phyloP scores from a whole-genome alignment of 805 yeast genomes.

The Kodamaea sagamina region DNA sequence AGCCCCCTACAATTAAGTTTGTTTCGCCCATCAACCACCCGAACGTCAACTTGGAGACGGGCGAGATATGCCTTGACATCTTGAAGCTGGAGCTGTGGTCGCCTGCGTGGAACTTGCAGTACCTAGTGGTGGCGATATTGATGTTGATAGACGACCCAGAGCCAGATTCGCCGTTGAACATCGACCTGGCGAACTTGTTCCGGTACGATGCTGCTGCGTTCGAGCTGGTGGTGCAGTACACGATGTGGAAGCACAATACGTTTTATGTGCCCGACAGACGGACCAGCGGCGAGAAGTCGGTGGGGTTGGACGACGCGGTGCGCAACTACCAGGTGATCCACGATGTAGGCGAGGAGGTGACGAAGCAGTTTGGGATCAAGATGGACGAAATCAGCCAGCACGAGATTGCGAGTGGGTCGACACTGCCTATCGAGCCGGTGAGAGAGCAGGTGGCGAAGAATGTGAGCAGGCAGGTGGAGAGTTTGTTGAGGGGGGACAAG shows the following conservation, averaged over 20 bases:
- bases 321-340: slow-evolving; percentile 24
- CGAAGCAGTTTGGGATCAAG: slow-evolving; percentile 33
- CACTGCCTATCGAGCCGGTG: slow-evolving; percentile 23
- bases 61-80: slow-evolving; percentile 73
- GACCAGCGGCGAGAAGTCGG: slow-evolving; percentile 8
- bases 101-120: slow-evolving; percentile 69
- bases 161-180: slow-evolving; percentile 69
- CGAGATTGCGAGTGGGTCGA: slow-evolving; percentile 14
- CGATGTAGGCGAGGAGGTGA: slow-evolving; percentile 36
- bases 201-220: slow-evolving; percentile 45
- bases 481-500: slow-evolving; percentile 1
- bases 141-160: slow-evolving; percentile 64
- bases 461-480: slow-evolving; percentile 32
- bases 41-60: slow-evolving; percentile 46
- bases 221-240: slow-evolving; percentile 42
- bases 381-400: slow-evolving; percentile 33
- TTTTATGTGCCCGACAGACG: slow-evolving; percentile 17
- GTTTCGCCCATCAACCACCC: slow-evolving; percentile 44
- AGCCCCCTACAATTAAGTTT: slow-evolving; percentile 60
- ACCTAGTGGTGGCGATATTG: slow-evolving; percentile 57
- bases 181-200: slow-evolving; percentile 65
- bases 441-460: slow-evolving; percentile 33
- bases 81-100: slow-evolving; percentile 62
- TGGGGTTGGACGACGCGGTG: neutral
- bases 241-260: slow-evolving; percentile 41